Evolutionary conservation across 2,329 filamentous ascomycete genomes (phyloP).

Genomic region (Penicillium sp.): DNA sequence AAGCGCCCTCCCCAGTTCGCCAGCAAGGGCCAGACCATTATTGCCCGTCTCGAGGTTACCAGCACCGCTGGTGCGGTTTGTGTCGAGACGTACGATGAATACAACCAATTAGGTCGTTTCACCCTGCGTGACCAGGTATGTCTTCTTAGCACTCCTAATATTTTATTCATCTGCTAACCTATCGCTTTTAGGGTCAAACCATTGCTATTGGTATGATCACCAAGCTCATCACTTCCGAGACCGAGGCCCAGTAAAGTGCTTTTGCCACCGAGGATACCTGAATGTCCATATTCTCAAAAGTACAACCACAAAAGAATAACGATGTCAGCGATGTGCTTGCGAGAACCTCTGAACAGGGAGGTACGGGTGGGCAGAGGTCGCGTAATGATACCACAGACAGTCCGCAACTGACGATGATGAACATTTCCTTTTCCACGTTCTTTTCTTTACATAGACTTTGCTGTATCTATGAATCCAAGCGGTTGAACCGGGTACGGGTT

Average conservation of each 20-base stretch:
- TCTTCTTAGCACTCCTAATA: conserved; percentile 4
- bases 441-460: conserved; percentile 25
- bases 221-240: conserved; percentile 62
- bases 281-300: not conserved
- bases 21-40: conserved; percentile 75
- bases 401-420: conserved; percentile 37
- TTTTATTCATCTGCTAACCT: conserved; percentile 16
- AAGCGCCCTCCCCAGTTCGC: conserved; percentile 92
- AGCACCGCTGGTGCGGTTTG: conserved; percentile 84
- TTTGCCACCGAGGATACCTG: not conserved
- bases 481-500: conserved; percentile 7
- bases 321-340: not conserved
- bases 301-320: not conserved
- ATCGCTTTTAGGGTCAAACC: conserved; percentile 73
- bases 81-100: conserved; percentile 92
- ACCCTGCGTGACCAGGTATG: conserved; percentile 82
- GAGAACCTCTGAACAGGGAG: conserved; percentile 13
- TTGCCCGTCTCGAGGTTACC: conserved; percentile 83
- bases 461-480: conserved; percentile 20
- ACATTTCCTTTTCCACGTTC: conserved; percentile 15
- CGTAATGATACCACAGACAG: conserved; percentile 23
- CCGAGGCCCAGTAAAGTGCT: conserved; percentile 12
- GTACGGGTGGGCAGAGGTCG: conserved; percentile 20
- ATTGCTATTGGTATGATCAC: conserved; percentile 99
- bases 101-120: conserved; percentile 88